phyloP scores from a whole-genome alignment of 2,329 filamentous ascomycete genomes.

The Fusarium veterinarium region DNA sequence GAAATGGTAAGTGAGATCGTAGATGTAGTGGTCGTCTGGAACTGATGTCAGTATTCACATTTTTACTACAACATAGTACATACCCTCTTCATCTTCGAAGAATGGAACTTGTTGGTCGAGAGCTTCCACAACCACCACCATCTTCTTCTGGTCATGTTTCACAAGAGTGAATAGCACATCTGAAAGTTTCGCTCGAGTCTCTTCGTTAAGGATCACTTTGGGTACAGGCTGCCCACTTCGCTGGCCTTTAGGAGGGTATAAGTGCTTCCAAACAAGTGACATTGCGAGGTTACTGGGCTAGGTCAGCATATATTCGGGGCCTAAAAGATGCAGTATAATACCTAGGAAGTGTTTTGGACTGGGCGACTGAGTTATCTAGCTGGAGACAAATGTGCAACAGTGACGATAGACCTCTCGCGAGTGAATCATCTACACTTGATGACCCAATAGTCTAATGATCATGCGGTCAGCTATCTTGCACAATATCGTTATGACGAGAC shows the following conservation, averaged over 20 bases:
- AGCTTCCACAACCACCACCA: slow-evolving; percentile 61
- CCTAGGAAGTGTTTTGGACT: slow-evolving; percentile 42
- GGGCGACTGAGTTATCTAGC: slow-evolving; percentile 41
- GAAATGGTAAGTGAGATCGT: slow-evolving; percentile 70
- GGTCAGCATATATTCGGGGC: slow-evolving; percentile 7
- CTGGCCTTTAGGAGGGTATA: slow-evolving; percentile 69
- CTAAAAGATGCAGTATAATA: slow-evolving; percentile 25
- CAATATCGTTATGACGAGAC: not conserved
- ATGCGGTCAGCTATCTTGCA: slow-evolving; percentile 2
- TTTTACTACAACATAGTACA: slow-evolving; percentile 35
- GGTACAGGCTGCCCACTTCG: slow-evolving; percentile 48
- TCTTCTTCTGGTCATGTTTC: slow-evolving; percentile 61
- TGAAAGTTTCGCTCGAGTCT: slow-evolving; percentile 69
- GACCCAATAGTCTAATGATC: slow-evolving; percentile 44
- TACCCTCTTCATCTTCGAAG: slow-evolving; percentile 53
- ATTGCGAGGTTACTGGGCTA: slow-evolving; percentile 44
- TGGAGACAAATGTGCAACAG: slow-evolving; percentile 49
- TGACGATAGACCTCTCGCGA: slow-evolving; percentile 47
- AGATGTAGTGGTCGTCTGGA: slow-evolving; percentile 64
- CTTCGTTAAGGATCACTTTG: slow-evolving; percentile 60
- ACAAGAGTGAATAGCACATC: slow-evolving; percentile 69
- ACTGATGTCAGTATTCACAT: slow-evolving; percentile 18
- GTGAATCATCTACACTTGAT: slow-evolving; percentile 41
- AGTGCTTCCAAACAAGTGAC: slow-evolving; percentile 69
- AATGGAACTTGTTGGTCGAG: slow-evolving; percentile 52